Percentiles rank a stretch among this genome's conserved stretches.
Conservation (phyloP, 169 alveolate species). For the Ophryocystis elektroscirrha region DNA sequence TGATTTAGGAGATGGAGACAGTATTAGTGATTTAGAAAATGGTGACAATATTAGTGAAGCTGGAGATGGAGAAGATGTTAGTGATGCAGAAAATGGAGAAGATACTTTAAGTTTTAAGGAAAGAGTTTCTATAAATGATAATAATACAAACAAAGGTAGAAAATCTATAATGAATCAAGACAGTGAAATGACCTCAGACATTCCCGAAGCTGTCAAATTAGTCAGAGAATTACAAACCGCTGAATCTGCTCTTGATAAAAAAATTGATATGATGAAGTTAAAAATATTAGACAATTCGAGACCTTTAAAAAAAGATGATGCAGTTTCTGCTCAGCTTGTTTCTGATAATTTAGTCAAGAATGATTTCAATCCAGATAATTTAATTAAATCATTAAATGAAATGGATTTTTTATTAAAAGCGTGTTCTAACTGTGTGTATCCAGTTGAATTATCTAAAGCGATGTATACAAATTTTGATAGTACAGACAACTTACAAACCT, state of each 20-base stretch:
- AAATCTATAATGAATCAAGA: no score
- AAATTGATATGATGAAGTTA: conserved; percentile 4
- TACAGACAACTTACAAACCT: no score
- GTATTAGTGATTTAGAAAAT: neutral
- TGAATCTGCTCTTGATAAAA: conserved; percentile 3
- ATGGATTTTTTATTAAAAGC: no score
- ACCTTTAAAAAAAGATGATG: neutral
- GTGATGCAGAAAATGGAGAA: conserved; percentile 13
- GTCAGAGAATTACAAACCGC: conserved; percentile 56
- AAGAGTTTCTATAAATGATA: conserved; percentile 6
- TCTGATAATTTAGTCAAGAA: no score
- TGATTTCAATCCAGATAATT: no score
- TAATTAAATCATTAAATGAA: no score
- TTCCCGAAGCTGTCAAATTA: conserved; percentile 51
- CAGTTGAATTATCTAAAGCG: no score
- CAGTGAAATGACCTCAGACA: neutral
- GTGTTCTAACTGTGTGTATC: no score
- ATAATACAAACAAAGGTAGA: no score
- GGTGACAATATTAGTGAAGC: conserved; percentile 6
- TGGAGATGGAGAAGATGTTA: neutral
- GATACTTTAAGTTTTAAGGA: conserved; percentile 7
- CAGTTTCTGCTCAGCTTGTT: no score
- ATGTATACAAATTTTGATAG: no score
- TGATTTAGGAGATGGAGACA: no score
- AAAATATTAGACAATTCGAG: neutral